A percentile compares a stretch with the other conserved stretches of the same genome.
Conservation (phyloP, 2,329 filamentous ascomycete species). For the Lithohypha guttulata region DNA sequence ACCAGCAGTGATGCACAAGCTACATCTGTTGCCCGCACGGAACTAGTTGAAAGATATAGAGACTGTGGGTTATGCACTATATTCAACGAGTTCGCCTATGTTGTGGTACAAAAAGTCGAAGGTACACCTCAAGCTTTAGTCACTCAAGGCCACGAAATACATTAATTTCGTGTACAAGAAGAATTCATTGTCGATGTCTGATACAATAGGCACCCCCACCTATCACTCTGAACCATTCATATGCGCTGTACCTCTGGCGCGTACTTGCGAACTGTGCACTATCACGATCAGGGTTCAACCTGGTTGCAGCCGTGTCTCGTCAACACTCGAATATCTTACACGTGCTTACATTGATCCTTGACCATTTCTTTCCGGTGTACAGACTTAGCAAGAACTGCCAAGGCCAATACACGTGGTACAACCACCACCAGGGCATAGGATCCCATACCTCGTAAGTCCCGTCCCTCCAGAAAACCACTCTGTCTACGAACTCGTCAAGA, state of each 20-base stretch:
- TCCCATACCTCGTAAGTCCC: slow-evolving; percentile 41
- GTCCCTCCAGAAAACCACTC: slow-evolving; percentile 39
- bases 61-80: slow-evolving; percentile 17
- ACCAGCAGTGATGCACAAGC: neutral
- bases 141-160: too few relatives aligned
- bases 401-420: slow-evolving; percentile 46
- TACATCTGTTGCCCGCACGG: neutral
- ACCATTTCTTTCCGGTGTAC: slow-evolving; percentile 45
- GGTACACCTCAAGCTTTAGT: too few relatives aligned
- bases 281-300: too few relatives aligned
- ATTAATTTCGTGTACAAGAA: too few relatives aligned
- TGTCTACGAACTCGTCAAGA: slow-evolving; percentile 28
- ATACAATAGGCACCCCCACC: too few relatives aligned
- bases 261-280: too few relatives aligned
- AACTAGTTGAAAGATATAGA: slow-evolving; percentile 19
- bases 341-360: slow-evolving; percentile 57
- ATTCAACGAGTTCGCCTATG: slow-evolving; percentile 18
- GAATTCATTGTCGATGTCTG: too few relatives aligned
- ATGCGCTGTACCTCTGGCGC: too few relatives aligned
- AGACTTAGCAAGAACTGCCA: slow-evolving; percentile 38
- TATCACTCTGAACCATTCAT: too few relatives aligned
- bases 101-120: too few relatives aligned
- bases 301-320: too few relatives aligned
- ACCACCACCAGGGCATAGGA: slow-evolving; percentile 40
- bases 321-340: slow-evolving; percentile 43